A percentile compares a stretch with the other conserved stretches of the same genome.
phyloP scores from a whole-genome alignment of 1,139 yeast genomes.

The Kodamaea plutei region DNA sequence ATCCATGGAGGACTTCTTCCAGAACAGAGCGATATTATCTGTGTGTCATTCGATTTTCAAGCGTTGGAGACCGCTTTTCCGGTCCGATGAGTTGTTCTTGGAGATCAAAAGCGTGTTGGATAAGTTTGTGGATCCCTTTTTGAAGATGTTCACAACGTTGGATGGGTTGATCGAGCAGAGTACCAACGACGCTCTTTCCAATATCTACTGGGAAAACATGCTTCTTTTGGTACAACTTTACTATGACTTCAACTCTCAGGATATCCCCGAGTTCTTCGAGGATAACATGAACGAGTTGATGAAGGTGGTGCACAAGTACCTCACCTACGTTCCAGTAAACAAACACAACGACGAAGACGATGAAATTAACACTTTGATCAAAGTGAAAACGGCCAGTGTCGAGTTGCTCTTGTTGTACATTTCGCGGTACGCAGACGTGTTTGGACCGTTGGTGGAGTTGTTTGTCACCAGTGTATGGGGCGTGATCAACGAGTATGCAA shows the following conservation, averaged over 20 bases:
- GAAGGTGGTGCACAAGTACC: constrained; percentile 77
- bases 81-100: constrained; percentile 82
- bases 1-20: constrained; percentile 58
- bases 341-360: constrained; percentile 62
- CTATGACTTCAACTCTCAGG: constrained; percentile 94
- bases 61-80: constrained; percentile 92
- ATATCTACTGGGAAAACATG: constrained; percentile 64
- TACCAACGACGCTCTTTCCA: constrained; percentile 41
- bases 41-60: constrained; percentile 96
- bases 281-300: constrained; percentile 78
- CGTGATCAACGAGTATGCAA: constrained; percentile 56
- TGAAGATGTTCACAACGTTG: constrained; percentile 59
- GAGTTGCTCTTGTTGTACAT: constrained; percentile 84
- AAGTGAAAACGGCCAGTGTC: constrained; percentile 76
- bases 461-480: constrained; percentile 86
- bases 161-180: constrained; percentile 60
- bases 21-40: constrained; percentile 79
- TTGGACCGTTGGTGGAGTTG: constrained; percentile 67
- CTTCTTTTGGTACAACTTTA: constrained; percentile 73
- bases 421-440: constrained; percentile 88
- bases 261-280: constrained; percentile 96
- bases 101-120: constrained; percentile 87
- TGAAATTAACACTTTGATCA: constrained; percentile 66
- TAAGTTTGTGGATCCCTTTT: constrained; percentile 80
- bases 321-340: constrained; percentile 54